These are phyloP conservation scores for Mariannaea elegans DNA, from an alignment of 2,329 filamentous ascomycete genomes.

Conservation along the genomic window DNA sequence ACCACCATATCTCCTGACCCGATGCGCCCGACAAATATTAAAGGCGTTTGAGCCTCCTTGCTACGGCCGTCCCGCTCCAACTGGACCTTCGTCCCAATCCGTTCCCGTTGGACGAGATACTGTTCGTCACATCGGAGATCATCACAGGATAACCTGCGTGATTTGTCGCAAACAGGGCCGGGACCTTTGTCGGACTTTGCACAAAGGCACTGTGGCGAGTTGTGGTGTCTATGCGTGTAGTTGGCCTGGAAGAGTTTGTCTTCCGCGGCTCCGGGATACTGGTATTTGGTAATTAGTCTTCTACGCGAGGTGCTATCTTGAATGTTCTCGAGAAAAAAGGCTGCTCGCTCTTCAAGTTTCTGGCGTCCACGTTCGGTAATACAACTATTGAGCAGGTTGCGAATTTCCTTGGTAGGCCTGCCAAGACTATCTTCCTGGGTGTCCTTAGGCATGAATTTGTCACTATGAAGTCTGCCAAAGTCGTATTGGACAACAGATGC, in stretches of 20 bases:
- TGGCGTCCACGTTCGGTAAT: background rate
- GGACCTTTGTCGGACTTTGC: background rate
- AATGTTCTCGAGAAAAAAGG: background rate
- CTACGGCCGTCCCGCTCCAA: background rate
- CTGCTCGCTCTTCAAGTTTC: background rate
- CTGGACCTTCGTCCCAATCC: background rate
- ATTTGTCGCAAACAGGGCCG: background rate
- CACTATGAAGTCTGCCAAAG: constrained; percentile 30
- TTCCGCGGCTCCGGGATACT: constrained; percentile 34
- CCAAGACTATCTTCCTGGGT: constrained; percentile 35
- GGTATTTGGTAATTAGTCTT: constrained; percentile 16
- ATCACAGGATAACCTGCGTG: background rate
- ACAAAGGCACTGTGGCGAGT: background rate
- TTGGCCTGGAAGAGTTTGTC: constrained; percentile 36
- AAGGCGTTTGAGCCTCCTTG: background rate
- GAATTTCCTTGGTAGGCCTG: background rate
- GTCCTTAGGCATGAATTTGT: constrained; percentile 36
- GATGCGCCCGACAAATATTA: constrained; percentile 47
- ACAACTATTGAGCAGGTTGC: background rate
- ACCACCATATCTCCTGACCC: constrained; percentile 51
- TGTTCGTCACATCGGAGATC: constrained; percentile 8
- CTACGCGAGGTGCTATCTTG: background rate
- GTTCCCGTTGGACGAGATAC: background rate
- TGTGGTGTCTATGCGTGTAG: constrained; percentile 16
- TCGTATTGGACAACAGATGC: constrained; percentile 42